Conservation (phyloP, 108 stramenopile species). For the Fragilaria radians region DNA sequence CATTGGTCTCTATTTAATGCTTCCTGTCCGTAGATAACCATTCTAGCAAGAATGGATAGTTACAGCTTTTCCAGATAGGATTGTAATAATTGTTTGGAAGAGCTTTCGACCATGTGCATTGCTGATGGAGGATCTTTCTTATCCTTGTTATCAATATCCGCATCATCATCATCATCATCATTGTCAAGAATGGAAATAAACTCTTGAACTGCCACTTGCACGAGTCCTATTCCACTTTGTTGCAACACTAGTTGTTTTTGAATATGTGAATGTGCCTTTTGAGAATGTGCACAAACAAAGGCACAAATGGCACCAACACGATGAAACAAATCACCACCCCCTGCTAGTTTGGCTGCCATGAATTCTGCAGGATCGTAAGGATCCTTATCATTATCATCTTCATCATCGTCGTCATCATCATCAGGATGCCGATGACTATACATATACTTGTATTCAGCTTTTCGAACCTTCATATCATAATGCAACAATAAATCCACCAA, state of each 20-base stretch:
- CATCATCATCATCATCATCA: too few species aligned
- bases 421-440: too few species aligned
- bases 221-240: slow-evolving; percentile 63
- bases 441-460: slow-evolving; percentile 72
- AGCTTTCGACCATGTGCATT: too few species aligned
- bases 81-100: too few species aligned
- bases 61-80: too few species aligned
- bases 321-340: slow-evolving; percentile 74
- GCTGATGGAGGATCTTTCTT: not conserved
- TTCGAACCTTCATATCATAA: slow-evolving; percentile 62
- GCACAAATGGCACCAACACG: slow-evolving; percentile 62
- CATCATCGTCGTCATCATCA: slow-evolving; percentile 35
- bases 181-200: slow-evolving; percentile 21
- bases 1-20: too few species aligned
- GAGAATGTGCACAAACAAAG: slow-evolving; percentile 51
- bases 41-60: too few species aligned
- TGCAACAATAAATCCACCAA: slow-evolving; percentile 61
- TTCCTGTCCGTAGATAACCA: too few species aligned
- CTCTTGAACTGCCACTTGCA: slow-evolving; percentile 29
- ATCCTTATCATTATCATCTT: too few species aligned
- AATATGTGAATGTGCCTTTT: slow-evolving; percentile 62
- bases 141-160: not conserved
- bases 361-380: too few species aligned
- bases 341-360: slow-evolving; percentile 61
- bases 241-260: slow-evolving; percentile 45